Percentiles rank a stretch among this genome's conserved stretches.
Conservation (phyloP, 2,329 filamentous ascomycete genomes). For the Penicillium brasilianum region DNA sequence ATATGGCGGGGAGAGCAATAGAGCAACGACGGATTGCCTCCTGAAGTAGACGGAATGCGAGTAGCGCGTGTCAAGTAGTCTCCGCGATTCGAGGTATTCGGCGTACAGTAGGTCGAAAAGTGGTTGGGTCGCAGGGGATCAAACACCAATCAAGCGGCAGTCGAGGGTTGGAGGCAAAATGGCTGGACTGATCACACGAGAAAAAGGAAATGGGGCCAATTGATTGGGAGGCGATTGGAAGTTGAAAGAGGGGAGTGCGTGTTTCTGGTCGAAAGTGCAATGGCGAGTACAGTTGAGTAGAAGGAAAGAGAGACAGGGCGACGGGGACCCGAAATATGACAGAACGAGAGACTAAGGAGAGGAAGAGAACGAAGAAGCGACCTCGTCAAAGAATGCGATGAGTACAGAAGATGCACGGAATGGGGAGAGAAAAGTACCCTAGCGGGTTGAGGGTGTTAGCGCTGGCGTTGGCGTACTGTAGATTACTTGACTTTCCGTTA, state of each 20-base stretch:
- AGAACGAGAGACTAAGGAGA: constrained; percentile 1
- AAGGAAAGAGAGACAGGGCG: constrained; percentile 9
- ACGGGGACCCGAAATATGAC: constrained; percentile 2
- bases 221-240: constrained; percentile 4
- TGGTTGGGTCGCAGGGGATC: constrained; percentile 11
- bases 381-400: constrained; percentile 23
- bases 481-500: constrained; percentile 10
- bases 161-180: constrained; percentile 5
- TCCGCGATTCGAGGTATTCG: constrained; percentile 18
- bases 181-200: constrained; percentile 24
- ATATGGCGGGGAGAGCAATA: constrained; percentile 6
- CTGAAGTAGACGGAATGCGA: background rate
- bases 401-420: constrained; percentile 8
- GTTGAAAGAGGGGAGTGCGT: background rate
- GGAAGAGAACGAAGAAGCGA: constrained; percentile 15
- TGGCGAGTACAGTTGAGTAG: background rate
- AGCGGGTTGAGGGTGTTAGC: constrained; percentile 5
- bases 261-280: background rate
- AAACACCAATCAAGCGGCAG: constrained; percentile 21
- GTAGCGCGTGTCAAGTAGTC: background rate
- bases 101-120: constrained; percentile 17
- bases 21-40: background rate
- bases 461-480: constrained; percentile 7
- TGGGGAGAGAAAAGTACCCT: constrained; percentile 12
- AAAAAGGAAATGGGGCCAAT: constrained; percentile 7